Evolutionary conservation across 176 grass and related monocot genomes (phyloP).

Genomic region (Oryza australiensis): DNA sequence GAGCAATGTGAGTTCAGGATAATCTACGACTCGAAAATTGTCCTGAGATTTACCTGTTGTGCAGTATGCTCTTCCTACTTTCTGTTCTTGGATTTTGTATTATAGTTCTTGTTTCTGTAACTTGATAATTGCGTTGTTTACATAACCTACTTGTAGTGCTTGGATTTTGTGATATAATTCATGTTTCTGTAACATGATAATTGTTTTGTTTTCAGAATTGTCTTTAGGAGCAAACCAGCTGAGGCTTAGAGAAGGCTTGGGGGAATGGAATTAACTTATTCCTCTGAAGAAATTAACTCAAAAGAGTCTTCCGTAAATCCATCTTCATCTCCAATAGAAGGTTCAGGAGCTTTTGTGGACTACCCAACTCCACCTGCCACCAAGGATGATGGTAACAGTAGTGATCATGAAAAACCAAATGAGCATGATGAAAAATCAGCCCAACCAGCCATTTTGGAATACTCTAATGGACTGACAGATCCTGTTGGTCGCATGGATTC

Average conservation of each 20-base stretch:
- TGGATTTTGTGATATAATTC: slow-evolving; percentile 21
- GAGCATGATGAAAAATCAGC: slow-evolving; percentile 5
- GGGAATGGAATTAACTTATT: slow-evolving; percentile 29
- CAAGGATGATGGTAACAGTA: slow-evolving; percentile 23
- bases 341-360: slow-evolving; percentile 30
- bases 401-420: slow-evolving; percentile 13
- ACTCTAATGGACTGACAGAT: slow-evolving; percentile 2
- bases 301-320: slow-evolving; percentile 33
- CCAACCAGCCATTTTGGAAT: slow-evolving; percentile 4
- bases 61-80: background rate
- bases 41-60: background rate
- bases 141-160: background rate
- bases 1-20: slow-evolving; percentile 7
- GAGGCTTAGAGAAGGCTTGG: background rate
- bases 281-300: slow-evolving; percentile 37
- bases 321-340: slow-evolving; percentile 40
- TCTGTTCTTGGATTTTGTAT: slow-evolving; percentile 23
- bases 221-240: slow-evolving; percentile 28
- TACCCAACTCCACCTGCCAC: slow-evolving; percentile 28
- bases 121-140: slow-evolving; percentile 24
- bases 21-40: background rate
- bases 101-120: background rate
- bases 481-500: slow-evolving; percentile 23
- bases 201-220: slow-evolving; percentile 23
- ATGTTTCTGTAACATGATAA: slow-evolving; percentile 13